A percentile compares a stretch with the other conserved stretches of the same genome.
Evolutionary conservation across 2,329 filamentous ascomycete genomes (phyloP).

Genomic region (Hyphodiscus sp.): DNA sequence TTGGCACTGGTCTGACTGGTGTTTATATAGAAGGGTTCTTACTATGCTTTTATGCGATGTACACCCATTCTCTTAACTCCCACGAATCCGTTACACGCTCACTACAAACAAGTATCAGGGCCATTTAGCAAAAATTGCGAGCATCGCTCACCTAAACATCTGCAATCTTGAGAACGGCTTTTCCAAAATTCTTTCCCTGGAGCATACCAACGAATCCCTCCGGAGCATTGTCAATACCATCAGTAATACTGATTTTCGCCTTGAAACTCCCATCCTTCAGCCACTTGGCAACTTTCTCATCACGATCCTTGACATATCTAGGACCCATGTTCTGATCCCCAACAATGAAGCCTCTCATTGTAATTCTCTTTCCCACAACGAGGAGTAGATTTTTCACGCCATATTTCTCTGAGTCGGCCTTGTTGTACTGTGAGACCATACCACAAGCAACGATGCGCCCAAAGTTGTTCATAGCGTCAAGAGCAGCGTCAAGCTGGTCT

Average conservation of each 20-base stretch:
- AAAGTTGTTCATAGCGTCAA: slow-evolving; percentile 54
- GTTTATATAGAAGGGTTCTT: too few species aligned
- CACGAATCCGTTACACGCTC: background rate
- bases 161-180: slow-evolving; percentile 60
- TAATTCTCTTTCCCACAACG: slow-evolving; percentile 55
- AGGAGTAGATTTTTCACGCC: slow-evolving; percentile 55
- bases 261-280: slow-evolving; percentile 60
- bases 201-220: slow-evolving; percentile 63
- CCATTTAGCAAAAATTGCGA: background rate
- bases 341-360: slow-evolving; percentile 63
- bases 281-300: slow-evolving; percentile 63
- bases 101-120: background rate
- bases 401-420: slow-evolving; percentile 44
- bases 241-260: slow-evolving; percentile 50
- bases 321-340: slow-evolving; percentile 54
- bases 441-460: slow-evolving; percentile 58
- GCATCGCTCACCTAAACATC: slow-evolving; percentile 16
- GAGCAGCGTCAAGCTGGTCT: slow-evolving; percentile 63
- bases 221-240: slow-evolving; percentile 60
- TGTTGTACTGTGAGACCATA: slow-evolving; percentile 67
- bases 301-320: slow-evolving; percentile 52
- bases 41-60: too few species aligned
- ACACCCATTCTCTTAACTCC: too few species aligned
- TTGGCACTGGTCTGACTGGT: too few species aligned
- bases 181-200: slow-evolving; percentile 64